Conservation (phyloP, 331 rosid genomes). For the Cydonia oblonga region DNA sequence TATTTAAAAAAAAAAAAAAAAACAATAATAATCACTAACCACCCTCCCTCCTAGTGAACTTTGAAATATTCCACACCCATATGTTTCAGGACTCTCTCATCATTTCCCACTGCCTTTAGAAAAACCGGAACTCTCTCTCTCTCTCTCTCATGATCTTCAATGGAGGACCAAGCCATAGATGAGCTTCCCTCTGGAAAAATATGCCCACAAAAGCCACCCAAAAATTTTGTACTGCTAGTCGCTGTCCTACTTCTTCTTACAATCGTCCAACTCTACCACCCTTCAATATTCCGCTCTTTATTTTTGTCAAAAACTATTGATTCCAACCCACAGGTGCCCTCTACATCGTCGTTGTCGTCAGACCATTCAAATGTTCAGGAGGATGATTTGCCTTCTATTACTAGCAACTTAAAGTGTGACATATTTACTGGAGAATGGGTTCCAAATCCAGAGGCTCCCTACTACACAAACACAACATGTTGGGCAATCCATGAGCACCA, state of each 20-base stretch:
- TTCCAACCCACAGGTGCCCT: background rate
- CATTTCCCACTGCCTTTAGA: background rate
- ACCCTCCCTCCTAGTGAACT: background rate
- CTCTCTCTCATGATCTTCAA: no score
- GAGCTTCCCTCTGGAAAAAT: constrained; percentile 21
- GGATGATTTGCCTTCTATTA: background rate
- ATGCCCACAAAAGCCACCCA: constrained; percentile 9
- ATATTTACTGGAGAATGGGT: constrained; percentile 48
- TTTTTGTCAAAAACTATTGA: background rate
- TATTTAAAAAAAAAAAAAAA: no score
- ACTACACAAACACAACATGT: constrained; percentile 35
- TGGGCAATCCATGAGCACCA: constrained; percentile 79
- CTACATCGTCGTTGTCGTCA: background rate
- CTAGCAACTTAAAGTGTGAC: constrained; percentile 21
- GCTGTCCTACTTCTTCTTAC: constrained; percentile 23
- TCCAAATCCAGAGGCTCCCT: constrained; percentile 41
- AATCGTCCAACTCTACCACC: constrained; percentile 23
- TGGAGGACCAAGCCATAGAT: constrained; percentile 20
- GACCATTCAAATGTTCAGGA: no score
- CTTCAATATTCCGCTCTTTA: constrained; percentile 17
- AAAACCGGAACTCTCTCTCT: background rate
- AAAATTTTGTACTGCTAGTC: constrained; percentile 18
- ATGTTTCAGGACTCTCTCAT: background rate
- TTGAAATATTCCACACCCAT: constrained; percentile 10
- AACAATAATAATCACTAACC: background rate